phyloP scores from a whole-genome alignment of 257 asterid species.

The Ehretia macrophylla region DNA sequence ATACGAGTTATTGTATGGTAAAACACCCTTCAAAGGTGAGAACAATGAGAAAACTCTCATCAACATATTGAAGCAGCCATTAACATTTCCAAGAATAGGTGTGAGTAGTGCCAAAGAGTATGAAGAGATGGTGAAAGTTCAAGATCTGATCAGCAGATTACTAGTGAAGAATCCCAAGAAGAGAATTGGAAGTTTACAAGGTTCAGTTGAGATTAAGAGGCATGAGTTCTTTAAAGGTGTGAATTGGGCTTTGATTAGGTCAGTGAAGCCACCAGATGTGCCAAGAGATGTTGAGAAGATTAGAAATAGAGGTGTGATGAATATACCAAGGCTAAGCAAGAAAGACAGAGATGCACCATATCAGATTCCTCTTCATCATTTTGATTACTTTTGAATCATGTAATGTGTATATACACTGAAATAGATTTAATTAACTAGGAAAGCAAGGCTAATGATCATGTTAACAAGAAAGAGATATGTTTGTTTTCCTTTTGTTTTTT shows the following conservation, averaged over 20 bases:
- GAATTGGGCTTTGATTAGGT: constrained; percentile 73
- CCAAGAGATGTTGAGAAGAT: constrained; percentile 24
- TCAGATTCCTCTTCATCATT: constrained; percentile 37
- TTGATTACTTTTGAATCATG: constrained; percentile 36
- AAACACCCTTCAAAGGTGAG: constrained; percentile 65
- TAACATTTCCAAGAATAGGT: constrained; percentile 40
- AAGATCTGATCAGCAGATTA: constrained; percentile 54
- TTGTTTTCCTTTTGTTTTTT: not conserved
- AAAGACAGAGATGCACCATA: constrained; percentile 39
- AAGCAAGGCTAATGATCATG: constrained; percentile 8
- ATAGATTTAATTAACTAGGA: constrained; percentile 7
- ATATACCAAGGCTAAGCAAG: constrained; percentile 30
- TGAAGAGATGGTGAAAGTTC: constrained; percentile 39
- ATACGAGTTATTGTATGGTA: constrained; percentile 56
- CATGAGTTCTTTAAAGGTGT: constrained; percentile 67
- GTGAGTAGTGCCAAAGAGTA: constrained; percentile 27
- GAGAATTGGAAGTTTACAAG: constrained; percentile 57
- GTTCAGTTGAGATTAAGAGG: constrained; percentile 64
- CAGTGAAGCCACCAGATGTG: constrained; percentile 43
- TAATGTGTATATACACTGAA: not conserved
- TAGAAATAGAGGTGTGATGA: constrained; percentile 5
- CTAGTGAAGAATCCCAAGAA: constrained; percentile 59
- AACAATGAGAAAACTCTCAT: constrained; percentile 70
- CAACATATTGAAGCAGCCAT: constrained; percentile 58
- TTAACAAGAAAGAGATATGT: not conserved